Evolutionary conservation across 495 filamentous ascomycete genomes (phyloP), one percentile per base, ranked within the genome.

Genomic region (Opeltia flavorubescens): DNA sequence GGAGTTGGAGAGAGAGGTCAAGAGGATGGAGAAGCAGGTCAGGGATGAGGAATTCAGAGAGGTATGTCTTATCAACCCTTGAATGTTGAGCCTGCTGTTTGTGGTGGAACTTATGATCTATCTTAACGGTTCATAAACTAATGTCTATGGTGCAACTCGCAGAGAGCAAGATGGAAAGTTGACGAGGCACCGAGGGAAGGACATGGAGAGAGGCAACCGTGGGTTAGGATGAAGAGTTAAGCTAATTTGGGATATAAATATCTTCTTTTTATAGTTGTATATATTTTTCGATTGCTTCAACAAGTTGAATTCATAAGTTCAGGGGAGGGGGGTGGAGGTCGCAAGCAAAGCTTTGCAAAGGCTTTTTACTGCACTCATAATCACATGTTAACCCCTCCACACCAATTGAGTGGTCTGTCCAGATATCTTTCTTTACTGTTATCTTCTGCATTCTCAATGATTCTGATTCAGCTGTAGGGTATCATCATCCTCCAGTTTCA

Each of bases 1-100:
- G 27, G 73, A 68, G 28, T 66, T 95, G 53, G 81, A 89, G 59
- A 53, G 61, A 34, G 76, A 83, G 72, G 83, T 94, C n/a, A 57
- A 70, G 59, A 72, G 68, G 66, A 67, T 86, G 47, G 65, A 67
- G 25, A 44, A 63, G 26, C 20, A 38, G 38, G 48, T 50, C 21
- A 47, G 54, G 29, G 23, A 38, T 35, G 44, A 41, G 13, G 21
- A 41, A 21, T 8, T 38, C 0, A 38, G 12, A 31, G 29, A 47
- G n/a, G 44, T 23, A n/a, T 17, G 29, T 25, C 8, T 21, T 18
- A 2, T 31, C 8, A 5, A 18, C 24, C 23, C 23, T 28, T 15
- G 26, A 17, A 3, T 12, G 40, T 24, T 13, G n/a, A 20, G 13
- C 36, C 24, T 8, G 41, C 41, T n/a, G 41, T 13, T 24, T 20